phyloP scores from a whole-genome alignment of 1,284 basidiomycete genomes.

The Pterulicium gracile region DNA sequence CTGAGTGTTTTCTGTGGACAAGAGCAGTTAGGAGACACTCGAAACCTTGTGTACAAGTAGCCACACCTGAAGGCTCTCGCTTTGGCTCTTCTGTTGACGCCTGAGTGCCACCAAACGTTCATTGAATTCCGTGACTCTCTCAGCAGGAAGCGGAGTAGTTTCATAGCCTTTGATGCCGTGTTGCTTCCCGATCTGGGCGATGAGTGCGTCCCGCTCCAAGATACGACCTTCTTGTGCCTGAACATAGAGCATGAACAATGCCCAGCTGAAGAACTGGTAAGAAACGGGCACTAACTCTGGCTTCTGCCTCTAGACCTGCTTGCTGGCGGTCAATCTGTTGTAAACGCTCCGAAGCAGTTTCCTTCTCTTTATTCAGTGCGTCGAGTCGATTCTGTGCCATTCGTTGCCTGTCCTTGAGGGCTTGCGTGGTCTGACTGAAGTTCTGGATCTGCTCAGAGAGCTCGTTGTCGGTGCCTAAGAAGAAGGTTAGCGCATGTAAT shows the following conservation, averaged over 20 bases:
- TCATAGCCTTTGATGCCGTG: constrained; percentile 71
- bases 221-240: constrained; percentile 75
- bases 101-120: constrained; percentile 48
- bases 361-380: constrained; percentile 54
- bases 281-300: constrained; percentile 32
- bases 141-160: constrained; percentile 49
- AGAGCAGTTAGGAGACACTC: constrained; percentile 3
- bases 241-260: background rate
- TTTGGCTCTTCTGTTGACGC: constrained; percentile 40
- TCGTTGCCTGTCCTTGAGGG: constrained; percentile 39
- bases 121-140: constrained; percentile 63
- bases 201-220: constrained; percentile 60
- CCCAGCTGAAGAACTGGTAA: constrained; percentile 1
- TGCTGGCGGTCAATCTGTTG: constrained; percentile 46
- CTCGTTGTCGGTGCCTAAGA: constrained; percentile 68
- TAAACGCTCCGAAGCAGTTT: constrained; percentile 40
- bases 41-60: background rate
- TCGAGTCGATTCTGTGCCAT: constrained; percentile 39
- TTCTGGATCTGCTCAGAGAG: constrained; percentile 58
- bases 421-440: constrained; percentile 58
- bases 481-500: constrained; percentile 5
- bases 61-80: constrained; percentile 52
- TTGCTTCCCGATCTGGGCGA: constrained; percentile 60
- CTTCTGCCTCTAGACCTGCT: constrained; percentile 54
- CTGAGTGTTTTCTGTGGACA: constrained; percentile 35